Evolutionary conservation across 2,329 filamentous ascomycete genomes (phyloP), one percentile per base, ranked within the genome.

Genomic region (Trichophaea hybrida): DNA sequence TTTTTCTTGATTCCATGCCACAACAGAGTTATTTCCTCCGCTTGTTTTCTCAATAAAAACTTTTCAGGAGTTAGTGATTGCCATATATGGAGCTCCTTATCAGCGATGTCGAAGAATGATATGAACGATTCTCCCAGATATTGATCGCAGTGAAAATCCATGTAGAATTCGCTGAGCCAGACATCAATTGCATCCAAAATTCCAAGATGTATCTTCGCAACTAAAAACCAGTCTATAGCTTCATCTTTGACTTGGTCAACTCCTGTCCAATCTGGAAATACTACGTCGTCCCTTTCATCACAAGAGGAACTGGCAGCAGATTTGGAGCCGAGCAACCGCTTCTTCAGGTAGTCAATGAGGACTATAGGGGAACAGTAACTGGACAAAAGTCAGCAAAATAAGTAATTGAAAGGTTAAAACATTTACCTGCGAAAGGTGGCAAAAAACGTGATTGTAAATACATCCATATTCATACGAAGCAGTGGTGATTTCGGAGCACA

Each of bases 201-300:
- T n/a, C 68, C 67, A 43, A 68, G 64, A 53, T 69, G 68, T 49
- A 69, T 69, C 44, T 65, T 68, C 24, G 68, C 67, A 37, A 69
- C 68, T 53, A 69, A 64, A 6, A 59, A 57, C 68, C 68, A 69
- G 50, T 69, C 67, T 40, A 69, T 64, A 17, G 62, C 55, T 35
- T 69, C 67, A 49, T 67, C 64, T 50, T 66, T 64, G 49, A 68
- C 58, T 31, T 64, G 66, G 59, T 68, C 67, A 7, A 67, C 60
- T 7, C 67, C 68, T 10, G 66, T 69, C 68, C 68, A 69, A 53
- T 69, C 68, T 40, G 68, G 68, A 55, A 69, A 69, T n/a, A 69
- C 67, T 50, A 68, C 65, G 57, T 69, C 68, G 49, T 69, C 67
- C 37, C 67, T 67, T 59, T 66, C 65, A 48, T 69, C 66, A 31